Base-by-base conservation (phyloP, 352 stramenopile genomes). In the Phytophthora rubi region DNA sequence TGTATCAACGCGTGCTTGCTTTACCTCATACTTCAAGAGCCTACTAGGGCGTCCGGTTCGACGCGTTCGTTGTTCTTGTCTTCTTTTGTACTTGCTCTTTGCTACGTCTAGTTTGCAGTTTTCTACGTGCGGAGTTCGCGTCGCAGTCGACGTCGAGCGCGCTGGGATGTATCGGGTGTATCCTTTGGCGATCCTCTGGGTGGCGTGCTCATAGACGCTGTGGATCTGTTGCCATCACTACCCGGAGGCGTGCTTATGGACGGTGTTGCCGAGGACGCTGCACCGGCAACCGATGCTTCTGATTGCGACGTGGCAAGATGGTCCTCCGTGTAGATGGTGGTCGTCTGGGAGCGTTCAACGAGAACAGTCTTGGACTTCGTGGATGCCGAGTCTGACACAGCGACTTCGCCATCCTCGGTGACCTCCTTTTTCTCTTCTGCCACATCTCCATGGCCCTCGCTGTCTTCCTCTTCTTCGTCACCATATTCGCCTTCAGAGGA, bases 1-100 rank as follows among this genome's bases (percentile, higher is more conserved):
- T 59, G 60, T 69, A 57, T 65, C 35, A 66, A 68, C 47, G 51
- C 64, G 59, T 62, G 60, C 45, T 63, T 71, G 56, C 65, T 77
- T 65, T 69, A 66, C 42, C 42, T 73, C 37, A 63, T 52, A 47
- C 33, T 39, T 39, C 33, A 39, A 39, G 10, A 39, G 47, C 42
- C 48, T 13, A 18, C 23, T 47, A 21, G 15, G n/a, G 37, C n/a
- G 54, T 65, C 65, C 32, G 64, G 44, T 61, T 53, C n/a, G 51
- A 49, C 51, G 35, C 48, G 28, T 66, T 33, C 30, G 49, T 52
- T 15, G 28, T 49, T 30, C 32, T 62, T 59, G 15, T 51, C 33
- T 42, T 75, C 44, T 59, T 71, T 62, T 71, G 37, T 74, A 73
- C 59, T 47, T 67, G 18, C 59, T 13, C 21, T 58, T 58, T 63